Evolutionary conservation across 208 protist genomes (phyloP), one percentile per base, ranked within the genome.

Genomic region (Novymonas esmeraldas): DNA sequence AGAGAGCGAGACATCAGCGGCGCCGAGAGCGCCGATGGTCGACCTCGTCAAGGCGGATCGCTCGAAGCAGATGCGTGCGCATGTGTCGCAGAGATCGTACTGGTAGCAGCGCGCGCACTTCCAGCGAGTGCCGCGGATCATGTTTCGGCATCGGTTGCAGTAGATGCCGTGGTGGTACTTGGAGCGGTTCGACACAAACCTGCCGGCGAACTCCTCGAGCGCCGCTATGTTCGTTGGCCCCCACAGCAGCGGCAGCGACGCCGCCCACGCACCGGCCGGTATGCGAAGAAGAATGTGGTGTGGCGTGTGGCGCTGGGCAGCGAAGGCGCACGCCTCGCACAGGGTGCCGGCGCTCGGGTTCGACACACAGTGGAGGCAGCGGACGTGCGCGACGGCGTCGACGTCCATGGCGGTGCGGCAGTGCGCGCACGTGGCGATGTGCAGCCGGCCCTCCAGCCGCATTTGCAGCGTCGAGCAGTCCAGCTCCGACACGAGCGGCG

Each of bases 71-170:
- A 18, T 54, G 5, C 49, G 39, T 38, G 80, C 76, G 70, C 90
- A 95, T 26, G 29, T 5, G 52, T 82, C 57, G 51, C 90, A 95
- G 1, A 93, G 50, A 46, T 95, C 90, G 73, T 82, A 92, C 56
- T 90, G 73, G 61, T 90, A 88, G 69, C 90, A 95, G 44, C 85
- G 65, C 22, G 81, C 79, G 58, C 90, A 95, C 73, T 95, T 95
- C 84, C 86, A 95, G 26, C 91, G 81, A 7, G 64, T 71, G 24
- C 91, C 91, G 31, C 45, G 24, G 14, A 94, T 80, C 58, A 84
- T 65, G 22, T 66, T 60, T 20, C 68, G 62, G 60, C 91, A 96
- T n/a, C 65, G 60, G 58, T 90, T 85, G 64, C 91, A 96, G 76
- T 87, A 89, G 16, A 93, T 72, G 26, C 82, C 85, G 57, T 87